Conservation (phyloP, 306 rosid species). For the Delonix regia region DNA sequence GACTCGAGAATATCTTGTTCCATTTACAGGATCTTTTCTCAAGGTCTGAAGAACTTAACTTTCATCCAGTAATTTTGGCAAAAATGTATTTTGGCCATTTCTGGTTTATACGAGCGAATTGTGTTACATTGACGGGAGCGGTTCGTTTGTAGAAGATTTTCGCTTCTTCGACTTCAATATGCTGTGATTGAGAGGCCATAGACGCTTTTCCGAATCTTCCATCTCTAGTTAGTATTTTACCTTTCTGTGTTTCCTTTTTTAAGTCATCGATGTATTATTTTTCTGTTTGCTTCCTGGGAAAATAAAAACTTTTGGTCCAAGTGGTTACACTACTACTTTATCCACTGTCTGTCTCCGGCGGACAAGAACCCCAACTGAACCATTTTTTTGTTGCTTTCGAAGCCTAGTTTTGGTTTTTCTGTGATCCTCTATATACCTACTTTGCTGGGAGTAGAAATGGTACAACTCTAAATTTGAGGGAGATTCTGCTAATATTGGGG, state of each 20-base stretch:
- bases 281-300: slow-evolving; percentile 29
- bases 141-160: background rate
- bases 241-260: background rate
- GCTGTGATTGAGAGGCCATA: slow-evolving; percentile 23
- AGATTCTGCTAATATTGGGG: slow-evolving; percentile 12
- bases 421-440: background rate
- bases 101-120: background rate
- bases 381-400: background rate
- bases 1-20: too few relatives aligned
- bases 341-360: background rate
- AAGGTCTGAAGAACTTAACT: background rate
- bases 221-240: background rate
- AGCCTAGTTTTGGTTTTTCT: slow-evolving; percentile 21
- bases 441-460: slow-evolving; percentile 13
- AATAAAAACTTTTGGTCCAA: background rate
- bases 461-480: slow-evolving; percentile 16
- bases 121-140: background rate
- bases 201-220: slow-evolving; percentile 9
- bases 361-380: background rate
- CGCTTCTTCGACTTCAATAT: background rate
- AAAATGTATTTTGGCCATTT: background rate
- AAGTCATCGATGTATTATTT: background rate
- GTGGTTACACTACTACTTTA: background rate
- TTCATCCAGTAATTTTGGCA: background rate
- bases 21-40: too few relatives aligned